These are phyloP conservation scores for Trichoderma sp. DNA, from an alignment of 2,329 filamentous ascomycete species.

Conservation along the genomic window DNA sequence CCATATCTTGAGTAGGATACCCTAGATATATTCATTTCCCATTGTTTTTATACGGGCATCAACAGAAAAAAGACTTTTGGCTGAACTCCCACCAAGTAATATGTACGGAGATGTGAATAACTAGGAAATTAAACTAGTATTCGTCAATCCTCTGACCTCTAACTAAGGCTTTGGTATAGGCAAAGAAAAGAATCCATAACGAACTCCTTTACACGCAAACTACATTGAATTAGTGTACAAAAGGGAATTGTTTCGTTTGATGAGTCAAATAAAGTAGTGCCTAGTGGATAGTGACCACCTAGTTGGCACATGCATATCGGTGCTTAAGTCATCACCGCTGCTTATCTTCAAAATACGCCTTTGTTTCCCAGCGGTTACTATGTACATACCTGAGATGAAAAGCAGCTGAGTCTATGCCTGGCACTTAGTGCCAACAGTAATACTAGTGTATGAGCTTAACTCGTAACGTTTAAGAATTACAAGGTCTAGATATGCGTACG, in stretches of 20 bases:
- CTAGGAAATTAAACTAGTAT: no score
- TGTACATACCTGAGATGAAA: not conserved
- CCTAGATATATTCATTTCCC: not conserved
- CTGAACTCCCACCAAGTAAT: no score
- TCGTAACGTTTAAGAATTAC: not conserved
- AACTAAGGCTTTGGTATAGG: no score
- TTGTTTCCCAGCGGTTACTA: not conserved
- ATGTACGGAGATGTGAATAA: not conserved
- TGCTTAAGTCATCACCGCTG: not conserved
- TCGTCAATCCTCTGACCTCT: no score
- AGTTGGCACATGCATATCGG: not conserved
- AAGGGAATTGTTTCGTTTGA: no score
- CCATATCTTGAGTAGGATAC: not conserved
- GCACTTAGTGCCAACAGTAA: no score
- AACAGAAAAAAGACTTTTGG: not conserved
- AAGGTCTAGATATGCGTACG: not conserved
- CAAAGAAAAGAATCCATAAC: no score
- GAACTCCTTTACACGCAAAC: not conserved
- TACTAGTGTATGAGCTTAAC: not conserved
- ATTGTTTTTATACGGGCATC: not conserved
- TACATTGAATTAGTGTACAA: no score
- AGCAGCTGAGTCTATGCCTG: not conserved
- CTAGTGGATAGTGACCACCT: no score
- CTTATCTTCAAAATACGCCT: not conserved
- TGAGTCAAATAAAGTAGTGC: not conserved